Evolutionary conservation across 441 rosid genomes (phyloP).

Genomic region (Pelargonium citronellum): DNA sequence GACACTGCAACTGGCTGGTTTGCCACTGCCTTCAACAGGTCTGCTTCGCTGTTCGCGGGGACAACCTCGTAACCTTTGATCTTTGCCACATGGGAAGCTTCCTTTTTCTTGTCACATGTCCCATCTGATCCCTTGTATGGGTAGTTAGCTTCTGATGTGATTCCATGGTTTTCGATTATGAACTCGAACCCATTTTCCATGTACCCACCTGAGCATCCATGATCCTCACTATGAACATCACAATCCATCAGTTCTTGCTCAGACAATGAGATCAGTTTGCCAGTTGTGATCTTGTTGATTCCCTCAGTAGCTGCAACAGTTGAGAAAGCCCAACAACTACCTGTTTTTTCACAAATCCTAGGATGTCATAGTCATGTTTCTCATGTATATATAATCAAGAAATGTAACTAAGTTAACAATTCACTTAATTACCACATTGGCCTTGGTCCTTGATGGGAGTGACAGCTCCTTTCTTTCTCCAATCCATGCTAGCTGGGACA

Average conservation of each 20-base stretch:
- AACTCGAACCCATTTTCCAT: constrained; percentile 25
- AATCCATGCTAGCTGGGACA: constrained; percentile 30
- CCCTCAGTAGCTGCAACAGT: constrained; percentile 35
- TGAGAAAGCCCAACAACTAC: constrained; percentile 48
- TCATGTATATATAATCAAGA: not conserved
- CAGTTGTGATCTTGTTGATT: constrained; percentile 18
- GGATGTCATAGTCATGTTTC: not conserved
- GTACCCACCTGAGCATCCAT: constrained; percentile 23
- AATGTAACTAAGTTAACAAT: not conserved
- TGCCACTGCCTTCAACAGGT: constrained; percentile 63
- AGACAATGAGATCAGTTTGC: constrained; percentile 25
- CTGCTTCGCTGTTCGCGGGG: constrained; percentile 44
- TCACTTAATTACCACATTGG: constrained; percentile 12
- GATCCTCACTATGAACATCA: not conserved
- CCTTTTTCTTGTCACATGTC: constrained; percentile 1
- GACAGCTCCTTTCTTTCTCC: constrained; percentile 21
- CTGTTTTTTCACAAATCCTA: constrained; percentile 10
- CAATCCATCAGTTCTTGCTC: constrained; percentile 36
- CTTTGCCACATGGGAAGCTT: too few relatives aligned
- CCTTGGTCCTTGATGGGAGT: constrained; percentile 28
- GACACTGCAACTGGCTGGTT: constrained; percentile 74
- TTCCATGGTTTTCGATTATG: constrained; percentile 17
- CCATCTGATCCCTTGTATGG: constrained; percentile 23
- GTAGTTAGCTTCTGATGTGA: constrained; percentile 23
- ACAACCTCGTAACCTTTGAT: constrained; percentile 53